Base-by-base conservation (phyloP, 805 yeast species). In the Kuraishia floccosa region DNA sequence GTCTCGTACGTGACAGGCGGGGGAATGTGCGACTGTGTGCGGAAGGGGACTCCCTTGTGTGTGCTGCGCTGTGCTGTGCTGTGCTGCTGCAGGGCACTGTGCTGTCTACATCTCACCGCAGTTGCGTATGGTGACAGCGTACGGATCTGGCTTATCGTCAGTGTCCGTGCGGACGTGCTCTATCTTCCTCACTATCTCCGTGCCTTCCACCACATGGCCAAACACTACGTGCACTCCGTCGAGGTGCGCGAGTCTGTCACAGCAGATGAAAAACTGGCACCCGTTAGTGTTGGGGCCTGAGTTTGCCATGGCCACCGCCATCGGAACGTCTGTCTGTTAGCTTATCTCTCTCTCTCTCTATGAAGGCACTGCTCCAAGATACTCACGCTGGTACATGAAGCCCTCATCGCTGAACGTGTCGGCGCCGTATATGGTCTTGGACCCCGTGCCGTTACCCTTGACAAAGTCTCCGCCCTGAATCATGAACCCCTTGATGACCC, bases 211-310 rank as follows among this genome's bases (percentile, higher is more conserved):
- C 5, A 68, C 66, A 22, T 46, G 41, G 1, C 73, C 73, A 43
- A 68, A 66, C 1, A 68, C 72, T 8, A 65, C 71, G 37, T 67
- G 70, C 37, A 58, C 63, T 1, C 61, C 61, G 39, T 67, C 66
- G 30, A 67, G 43, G 37, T 58, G 60, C 17, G 55, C 52, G 30
- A 51, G 42, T 3, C 47, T 47, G 1, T 40, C 47, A 20, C 50
- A 39, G 27, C 58, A 56, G 30, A 65, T 49, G 54, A 63, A 63
- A 44, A 70, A 58, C 37, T 63, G 70, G 17, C 61, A 61, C 16
- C 70, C 68, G 40, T 65, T 65, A 11, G 68, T 56, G 39, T 64
- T 47, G 2, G 62, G 56, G 1, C 71, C 70, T 4, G 61, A 44
- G 34, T 60, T 60, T 39, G 64, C 64, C 63, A 60, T 58, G 2